These are phyloP conservation scores for Teratosphaeria destructans DNA, from an alignment of 2,329 filamentous ascomycete genomes.

Conservation along the genomic window DNA sequence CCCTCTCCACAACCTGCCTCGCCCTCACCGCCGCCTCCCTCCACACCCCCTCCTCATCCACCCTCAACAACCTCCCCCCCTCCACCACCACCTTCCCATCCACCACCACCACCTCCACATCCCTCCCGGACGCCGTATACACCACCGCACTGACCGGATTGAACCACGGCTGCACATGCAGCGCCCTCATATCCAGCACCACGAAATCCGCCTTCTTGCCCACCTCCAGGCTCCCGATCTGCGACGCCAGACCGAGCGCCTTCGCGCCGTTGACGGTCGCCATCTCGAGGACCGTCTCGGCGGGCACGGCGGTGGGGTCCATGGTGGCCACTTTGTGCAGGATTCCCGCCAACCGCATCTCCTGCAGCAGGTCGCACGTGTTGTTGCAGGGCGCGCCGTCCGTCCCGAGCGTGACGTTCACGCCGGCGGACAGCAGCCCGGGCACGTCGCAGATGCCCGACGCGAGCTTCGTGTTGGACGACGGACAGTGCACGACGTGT, in stretches of 20 bases:
- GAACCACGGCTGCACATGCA: conserved; percentile 19
- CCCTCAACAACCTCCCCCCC: conserved; percentile 26
- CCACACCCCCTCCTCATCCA: conserved; percentile 33
- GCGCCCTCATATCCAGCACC: conserved; percentile 22
- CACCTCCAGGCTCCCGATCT: conserved; percentile 31
- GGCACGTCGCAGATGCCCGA: conserved; percentile 41
- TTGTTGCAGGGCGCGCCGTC: conserved; percentile 46
- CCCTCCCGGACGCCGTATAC: conserved; percentile 34
- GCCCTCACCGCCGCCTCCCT: conserved; percentile 27
- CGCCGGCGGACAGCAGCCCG: conserved; percentile 31
- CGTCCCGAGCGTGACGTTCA: conserved; percentile 42
- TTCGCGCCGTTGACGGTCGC: conserved; percentile 42
- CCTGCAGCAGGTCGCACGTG: conserved; percentile 42
- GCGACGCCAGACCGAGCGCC: conserved; percentile 32
- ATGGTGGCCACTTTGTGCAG: conserved; percentile 36
- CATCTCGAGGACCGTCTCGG: conserved; percentile 41
- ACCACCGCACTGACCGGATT: conserved; percentile 34
- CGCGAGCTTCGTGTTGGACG: conserved; percentile 43
- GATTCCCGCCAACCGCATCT: conserved; percentile 43
- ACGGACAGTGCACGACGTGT: conserved; percentile 42
- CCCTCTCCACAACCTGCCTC: conserved; percentile 29
- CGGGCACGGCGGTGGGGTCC: conserved; percentile 34
- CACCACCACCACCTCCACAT: conserved; percentile 36
- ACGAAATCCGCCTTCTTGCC: conserved; percentile 38
- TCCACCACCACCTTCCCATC: conserved; percentile 32